A percentile compares a stretch with the other conserved stretches of the same genome.
Evolutionary conservation across 805 yeast species (phyloP).

Genomic region (Danielia oregonensis): DNA sequence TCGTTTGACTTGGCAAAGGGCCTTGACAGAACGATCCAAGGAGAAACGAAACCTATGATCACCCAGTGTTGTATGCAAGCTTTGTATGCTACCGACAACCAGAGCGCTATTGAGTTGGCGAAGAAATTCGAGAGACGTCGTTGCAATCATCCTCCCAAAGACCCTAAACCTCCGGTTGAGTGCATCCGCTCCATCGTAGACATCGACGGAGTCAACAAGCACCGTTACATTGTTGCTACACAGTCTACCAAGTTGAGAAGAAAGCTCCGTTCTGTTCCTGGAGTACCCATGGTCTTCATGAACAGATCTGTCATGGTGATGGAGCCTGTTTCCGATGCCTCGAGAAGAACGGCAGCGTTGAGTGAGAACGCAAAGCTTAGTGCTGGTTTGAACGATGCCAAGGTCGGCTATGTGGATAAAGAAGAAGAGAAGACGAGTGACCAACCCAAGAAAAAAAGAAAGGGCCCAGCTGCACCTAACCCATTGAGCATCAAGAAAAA

Average conservation of each 20-base stretch:
- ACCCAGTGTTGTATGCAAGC: constrained; percentile 95
- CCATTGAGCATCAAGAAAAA: constrained; percentile 87
- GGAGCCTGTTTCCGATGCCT: constrained; percentile 86
- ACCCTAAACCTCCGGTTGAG: constrained; percentile 61
- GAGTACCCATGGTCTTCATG: constrained; percentile 85
- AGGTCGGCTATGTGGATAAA: constrained; percentile 41
- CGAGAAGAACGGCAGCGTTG: constrained; percentile 34
- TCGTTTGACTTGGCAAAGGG: constrained; percentile 82
- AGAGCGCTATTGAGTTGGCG: constrained; percentile 75
- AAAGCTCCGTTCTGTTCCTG: constrained; percentile 72
- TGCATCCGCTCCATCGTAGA: constrained; percentile 71
- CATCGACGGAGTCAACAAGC: constrained; percentile 77
- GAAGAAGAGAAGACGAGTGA: constrained; percentile 14
- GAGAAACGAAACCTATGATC: constrained; percentile 82
- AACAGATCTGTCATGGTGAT: constrained; percentile 90
- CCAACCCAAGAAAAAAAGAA: constrained; percentile 43
- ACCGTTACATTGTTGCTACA: constrained; percentile 84
- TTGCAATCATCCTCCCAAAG: constrained; percentile 75
- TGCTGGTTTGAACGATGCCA: constrained; percentile 71
- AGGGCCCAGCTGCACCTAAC: constrained; percentile 80
- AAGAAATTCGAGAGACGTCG: constrained; percentile 86
- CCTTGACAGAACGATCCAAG: constrained; percentile 75
- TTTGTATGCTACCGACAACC: constrained; percentile 67
- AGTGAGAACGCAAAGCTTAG: constrained; percentile 67
- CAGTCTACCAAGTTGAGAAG: constrained; percentile 72